phyloP scores from a whole-genome alignment of 192 early-diverging fungal genomes.

The Podila epigama region DNA sequence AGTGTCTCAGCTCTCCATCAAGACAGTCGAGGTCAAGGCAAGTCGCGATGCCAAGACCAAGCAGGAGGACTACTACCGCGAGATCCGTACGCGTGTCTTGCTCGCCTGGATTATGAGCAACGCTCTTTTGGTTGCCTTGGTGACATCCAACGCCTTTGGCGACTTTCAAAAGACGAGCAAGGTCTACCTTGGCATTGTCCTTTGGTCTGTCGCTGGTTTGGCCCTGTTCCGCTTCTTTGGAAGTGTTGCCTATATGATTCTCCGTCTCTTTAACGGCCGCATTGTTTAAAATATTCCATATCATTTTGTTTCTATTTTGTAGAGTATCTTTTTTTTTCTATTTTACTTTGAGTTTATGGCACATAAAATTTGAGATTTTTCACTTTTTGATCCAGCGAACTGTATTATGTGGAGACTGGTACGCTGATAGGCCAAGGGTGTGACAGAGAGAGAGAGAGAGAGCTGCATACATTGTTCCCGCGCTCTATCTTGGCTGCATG shows the following conservation, averaged over 20 bases:
- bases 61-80: conserved; percentile 77
- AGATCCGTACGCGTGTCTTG: conserved; percentile 77
- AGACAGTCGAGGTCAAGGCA: conserved; percentile 34
- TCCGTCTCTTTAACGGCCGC: conserved; percentile 52
- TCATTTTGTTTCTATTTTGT: neutral
- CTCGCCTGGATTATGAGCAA: conserved; percentile 80
- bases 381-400: too few species aligned
- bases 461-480: too few species aligned
- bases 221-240: conserved; percentile 71
- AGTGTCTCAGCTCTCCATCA: conserved; percentile 31
- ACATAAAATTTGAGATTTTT: too few species aligned
- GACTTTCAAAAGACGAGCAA: neutral
- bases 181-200: conserved; percentile 62
- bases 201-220: conserved; percentile 71
- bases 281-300: neutral
- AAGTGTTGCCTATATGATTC: conserved; percentile 63
- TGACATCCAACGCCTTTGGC: conserved; percentile 53
- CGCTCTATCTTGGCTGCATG: too few species aligned
- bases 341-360: too few species aligned
- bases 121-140: conserved; percentile 63
- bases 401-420: too few species aligned
- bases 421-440: too few species aligned
- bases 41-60: conserved; percentile 55
- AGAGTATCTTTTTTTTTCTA: neutral
- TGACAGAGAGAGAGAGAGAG: too few species aligned